Percentiles rank a stretch among this genome's conserved stretches.
Conservation (phyloP, 2,329 filamentous ascomycete genomes). For the Alternaria ethzedia region DNA sequence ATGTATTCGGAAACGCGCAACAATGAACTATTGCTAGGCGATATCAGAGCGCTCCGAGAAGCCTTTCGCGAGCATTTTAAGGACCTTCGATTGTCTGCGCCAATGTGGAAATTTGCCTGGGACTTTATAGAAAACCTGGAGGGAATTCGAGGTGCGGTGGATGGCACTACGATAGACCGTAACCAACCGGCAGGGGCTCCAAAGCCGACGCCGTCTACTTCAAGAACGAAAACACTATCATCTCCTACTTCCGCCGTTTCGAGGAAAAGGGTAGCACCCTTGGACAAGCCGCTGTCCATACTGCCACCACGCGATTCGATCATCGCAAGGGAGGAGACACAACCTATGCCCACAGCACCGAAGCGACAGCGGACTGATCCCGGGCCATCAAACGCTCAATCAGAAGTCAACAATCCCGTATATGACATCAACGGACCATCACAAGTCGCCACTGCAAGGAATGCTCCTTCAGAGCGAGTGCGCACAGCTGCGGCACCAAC, state of each 20-base stretch:
- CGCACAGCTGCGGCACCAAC: neutral
- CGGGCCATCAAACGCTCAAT: neutral
- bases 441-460: neutral
- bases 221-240: neutral
- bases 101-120: conserved; percentile 42
- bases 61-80: conserved; percentile 34
- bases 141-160: conserved; percentile 29
- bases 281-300: neutral
- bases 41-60: conserved; percentile 36
- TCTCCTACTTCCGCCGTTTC: neutral
- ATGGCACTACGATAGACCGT: conserved; percentile 26
- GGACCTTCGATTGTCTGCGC: conserved; percentile 36
- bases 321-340: neutral
- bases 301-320: neutral
- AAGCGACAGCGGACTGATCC: conserved; percentile 27
- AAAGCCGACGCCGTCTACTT: neutral
- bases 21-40: conserved; percentile 35
- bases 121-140: conserved; percentile 39
- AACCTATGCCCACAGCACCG: neutral
- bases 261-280: neutral
- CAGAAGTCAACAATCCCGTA: neutral
- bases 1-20: conserved; percentile 36
- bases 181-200: neutral
- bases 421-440: neutral
- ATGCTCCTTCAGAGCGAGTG: neutral